Percentiles rank a stretch among this genome's conserved stretches.
Conservation (phyloP, 257 asterid genomes). For the Solanum clarkiae region DNA sequence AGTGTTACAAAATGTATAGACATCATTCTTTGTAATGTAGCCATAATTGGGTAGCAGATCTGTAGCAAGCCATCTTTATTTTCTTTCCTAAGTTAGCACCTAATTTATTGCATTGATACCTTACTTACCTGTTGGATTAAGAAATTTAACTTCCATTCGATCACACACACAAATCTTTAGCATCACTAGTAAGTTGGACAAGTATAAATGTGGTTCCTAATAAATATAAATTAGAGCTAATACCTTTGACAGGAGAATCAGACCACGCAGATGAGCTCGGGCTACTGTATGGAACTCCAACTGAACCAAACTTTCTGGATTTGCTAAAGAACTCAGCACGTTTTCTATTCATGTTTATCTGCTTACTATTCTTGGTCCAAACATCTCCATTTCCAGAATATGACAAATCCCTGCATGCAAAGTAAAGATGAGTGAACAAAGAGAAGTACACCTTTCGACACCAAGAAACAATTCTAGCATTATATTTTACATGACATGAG, state of each 20-base stretch:
- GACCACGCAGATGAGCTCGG: constrained; percentile 30
- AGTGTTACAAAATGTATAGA: neutral
- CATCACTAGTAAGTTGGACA: neutral
- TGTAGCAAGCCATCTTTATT: neutral
- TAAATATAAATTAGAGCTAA: neutral
- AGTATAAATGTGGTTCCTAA: neutral
- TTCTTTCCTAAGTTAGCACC: neutral
- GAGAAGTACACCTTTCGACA: neutral
- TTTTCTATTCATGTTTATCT: constrained; percentile 16
- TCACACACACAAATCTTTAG: neutral
- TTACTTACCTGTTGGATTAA: neutral
- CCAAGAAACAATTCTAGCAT: neutral
- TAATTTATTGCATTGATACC: neutral
- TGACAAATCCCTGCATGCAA: constrained; percentile 28
- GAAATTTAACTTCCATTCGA: neutral
- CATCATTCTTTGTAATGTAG: neutral
- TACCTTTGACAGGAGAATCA: constrained; percentile 45
- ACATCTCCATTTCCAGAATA: constrained; percentile 25
- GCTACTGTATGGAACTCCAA: constrained; percentile 29
- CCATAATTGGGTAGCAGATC: neutral
- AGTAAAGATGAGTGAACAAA: neutral
- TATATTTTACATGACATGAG: neutral
- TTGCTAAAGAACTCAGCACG: constrained; percentile 63
- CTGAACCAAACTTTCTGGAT: constrained; percentile 24
- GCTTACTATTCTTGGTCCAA: constrained; percentile 19